Conservation (phyloP, 495 filamentous ascomycete species). For the Pseudomonodictys pantanalensis region DNA sequence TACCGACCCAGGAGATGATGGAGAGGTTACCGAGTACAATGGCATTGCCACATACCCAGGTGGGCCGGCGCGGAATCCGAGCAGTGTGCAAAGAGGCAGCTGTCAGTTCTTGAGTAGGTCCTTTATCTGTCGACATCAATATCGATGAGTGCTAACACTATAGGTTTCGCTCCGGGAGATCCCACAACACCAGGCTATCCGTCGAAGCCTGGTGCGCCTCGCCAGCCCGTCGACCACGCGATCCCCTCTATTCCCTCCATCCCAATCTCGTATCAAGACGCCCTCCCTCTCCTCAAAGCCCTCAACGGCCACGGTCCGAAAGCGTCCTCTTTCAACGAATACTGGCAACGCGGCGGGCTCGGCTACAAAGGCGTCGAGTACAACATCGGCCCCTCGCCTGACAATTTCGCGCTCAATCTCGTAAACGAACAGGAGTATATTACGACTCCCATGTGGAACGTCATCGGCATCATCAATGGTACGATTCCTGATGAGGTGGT, state of each 20-base stretch:
- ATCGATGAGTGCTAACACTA: constrained; percentile 2
- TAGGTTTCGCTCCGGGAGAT: constrained; percentile 61
- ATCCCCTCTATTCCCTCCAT: constrained; percentile 88
- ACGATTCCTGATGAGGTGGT: constrained; percentile 81
- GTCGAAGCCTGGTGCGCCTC: constrained; percentile 83
- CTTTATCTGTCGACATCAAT: constrained; percentile 33
- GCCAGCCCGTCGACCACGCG: constrained; percentile 61
- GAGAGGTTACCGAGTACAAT: constrained; percentile 72
- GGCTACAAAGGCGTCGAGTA: constrained; percentile 83
- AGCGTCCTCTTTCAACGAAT: constrained; percentile 71
- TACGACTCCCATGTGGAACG: constrained; percentile 89
- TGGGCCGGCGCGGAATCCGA: constrained; percentile 83
- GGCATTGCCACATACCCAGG: constrained; percentile 78
- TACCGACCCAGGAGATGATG: constrained; percentile 87
- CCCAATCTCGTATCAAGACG: constrained; percentile 86
- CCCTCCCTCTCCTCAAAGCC: constrained; percentile 77
- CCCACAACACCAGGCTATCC: constrained; percentile 92
- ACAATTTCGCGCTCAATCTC: constrained; percentile 72
- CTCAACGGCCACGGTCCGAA: constrained; percentile 84
- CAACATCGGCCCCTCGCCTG: constrained; percentile 84
- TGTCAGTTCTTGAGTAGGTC: constrained; percentile 73
- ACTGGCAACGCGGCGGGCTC: constrained; percentile 71
- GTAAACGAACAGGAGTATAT: constrained; percentile 86
- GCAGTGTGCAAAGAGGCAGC: constrained; percentile 90
- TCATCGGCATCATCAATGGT: constrained; percentile 93